Evolutionary conservation across 192 early-diverging fungal species (phyloP).

Genomic region (Jimgerdemannia lactiflua): DNA sequence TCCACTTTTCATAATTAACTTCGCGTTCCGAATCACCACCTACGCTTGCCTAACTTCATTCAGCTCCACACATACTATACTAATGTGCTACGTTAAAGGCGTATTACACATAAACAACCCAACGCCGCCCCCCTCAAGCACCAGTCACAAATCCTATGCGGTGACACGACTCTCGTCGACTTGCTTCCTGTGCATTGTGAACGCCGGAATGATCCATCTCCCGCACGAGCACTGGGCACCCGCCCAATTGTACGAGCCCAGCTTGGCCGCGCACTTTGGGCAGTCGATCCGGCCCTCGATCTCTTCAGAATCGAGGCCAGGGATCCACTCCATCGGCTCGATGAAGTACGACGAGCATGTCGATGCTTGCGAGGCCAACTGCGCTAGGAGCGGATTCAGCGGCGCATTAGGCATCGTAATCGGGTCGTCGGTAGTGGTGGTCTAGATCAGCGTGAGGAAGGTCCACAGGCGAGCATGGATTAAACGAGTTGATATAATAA

Average conservation of each 20-base stretch:
- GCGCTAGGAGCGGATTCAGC: constrained; percentile 22
- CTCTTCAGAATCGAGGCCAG: constrained; percentile 48
- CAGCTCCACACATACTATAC: too few relatives aligned
- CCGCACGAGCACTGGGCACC: constrained; percentile 80
- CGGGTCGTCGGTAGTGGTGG: background rate
- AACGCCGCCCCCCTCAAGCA: too few relatives aligned
- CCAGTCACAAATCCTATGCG: too few relatives aligned
- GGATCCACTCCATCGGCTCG: constrained; percentile 84
- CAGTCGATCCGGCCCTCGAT: constrained; percentile 71
- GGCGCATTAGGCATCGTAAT: constrained; percentile 5
- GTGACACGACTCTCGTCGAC: constrained; percentile 72
- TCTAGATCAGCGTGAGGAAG: constrained; percentile 3
- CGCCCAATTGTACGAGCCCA: constrained; percentile 81
- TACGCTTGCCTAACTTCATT: too few relatives aligned
- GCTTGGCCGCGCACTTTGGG: constrained; percentile 76
- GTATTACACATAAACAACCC: too few relatives aligned
- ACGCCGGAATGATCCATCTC: constrained; percentile 77
- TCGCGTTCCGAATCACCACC: too few relatives aligned
- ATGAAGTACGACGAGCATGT: constrained; percentile 78
- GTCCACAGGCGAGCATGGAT: too few relatives aligned
- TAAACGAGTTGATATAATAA: too few relatives aligned
- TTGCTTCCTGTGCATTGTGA: constrained; percentile 71
- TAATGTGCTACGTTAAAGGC: too few relatives aligned
- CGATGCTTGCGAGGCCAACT: constrained; percentile 22
- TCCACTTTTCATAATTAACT: too few relatives aligned